Evolutionary conservation across 805 yeast genomes (phyloP).

Genomic region (Lipomyces japonicus): DNA sequence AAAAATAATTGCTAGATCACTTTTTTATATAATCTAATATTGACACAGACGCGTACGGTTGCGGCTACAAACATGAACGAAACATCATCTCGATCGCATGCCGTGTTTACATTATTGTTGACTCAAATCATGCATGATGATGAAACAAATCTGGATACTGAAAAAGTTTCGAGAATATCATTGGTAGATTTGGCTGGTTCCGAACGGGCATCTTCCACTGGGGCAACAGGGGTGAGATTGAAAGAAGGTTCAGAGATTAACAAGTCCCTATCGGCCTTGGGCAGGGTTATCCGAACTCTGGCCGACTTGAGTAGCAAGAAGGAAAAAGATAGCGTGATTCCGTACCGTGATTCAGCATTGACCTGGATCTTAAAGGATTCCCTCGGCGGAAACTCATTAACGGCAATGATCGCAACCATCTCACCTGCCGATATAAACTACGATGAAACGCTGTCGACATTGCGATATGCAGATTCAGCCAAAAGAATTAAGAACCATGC

Average conservation of each 20-base stretch:
- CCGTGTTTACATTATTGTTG: slow-evolving; percentile 62
- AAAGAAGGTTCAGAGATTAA: slow-evolving; percentile 72
- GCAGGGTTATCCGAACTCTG: slow-evolving; percentile 57
- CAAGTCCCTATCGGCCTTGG: slow-evolving; percentile 71
- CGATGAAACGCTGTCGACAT: slow-evolving; percentile 71
- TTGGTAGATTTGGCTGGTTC: slow-evolving; percentile 83
- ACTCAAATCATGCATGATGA: slow-evolving; percentile 50
- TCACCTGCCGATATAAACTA: slow-evolving; percentile 62
- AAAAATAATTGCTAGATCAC: neutral
- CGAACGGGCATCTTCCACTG: slow-evolving; percentile 62
- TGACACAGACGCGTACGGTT: slow-evolving; percentile 48
- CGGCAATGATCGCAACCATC: slow-evolving; percentile 81
- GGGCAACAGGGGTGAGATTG: slow-evolving; percentile 45
- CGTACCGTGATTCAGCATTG: slow-evolving; percentile 69
- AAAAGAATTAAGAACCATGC: slow-evolving; percentile 66
- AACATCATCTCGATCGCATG: slow-evolving; percentile 74
- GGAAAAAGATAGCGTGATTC: slow-evolving; percentile 39
- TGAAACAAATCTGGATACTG: slow-evolving; percentile 39
- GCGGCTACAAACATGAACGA: slow-evolving; percentile 74
- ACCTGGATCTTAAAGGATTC: slow-evolving; percentile 74
- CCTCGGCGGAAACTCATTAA: slow-evolving; percentile 81
- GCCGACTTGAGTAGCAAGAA: slow-evolving; percentile 54
- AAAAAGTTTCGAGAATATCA: slow-evolving; percentile 54
- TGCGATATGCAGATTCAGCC: slow-evolving; percentile 74
- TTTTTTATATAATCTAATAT: neutral